Conservation (phyloP, 768 basidiomycete genomes). For the Lactarius psammicola region DNA sequence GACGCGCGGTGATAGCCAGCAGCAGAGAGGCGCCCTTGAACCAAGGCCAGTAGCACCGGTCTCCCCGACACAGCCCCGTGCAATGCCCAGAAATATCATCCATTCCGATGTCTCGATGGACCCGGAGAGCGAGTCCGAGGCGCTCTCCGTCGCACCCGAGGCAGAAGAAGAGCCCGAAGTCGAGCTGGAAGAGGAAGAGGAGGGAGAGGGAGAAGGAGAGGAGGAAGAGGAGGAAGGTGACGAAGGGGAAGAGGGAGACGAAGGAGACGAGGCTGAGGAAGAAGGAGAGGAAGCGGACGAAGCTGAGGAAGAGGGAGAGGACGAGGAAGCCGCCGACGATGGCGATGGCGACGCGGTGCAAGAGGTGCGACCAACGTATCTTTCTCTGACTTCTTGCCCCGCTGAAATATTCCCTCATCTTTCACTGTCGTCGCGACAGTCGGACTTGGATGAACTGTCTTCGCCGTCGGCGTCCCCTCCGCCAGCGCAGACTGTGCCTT, state of each 20-base stretch:
- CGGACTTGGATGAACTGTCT: constrained; percentile 27
- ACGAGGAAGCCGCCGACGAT: constrained; percentile 26
- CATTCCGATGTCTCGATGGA: constrained; percentile 26
- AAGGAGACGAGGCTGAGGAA: constrained; percentile 32
- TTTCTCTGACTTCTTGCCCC: background rate
- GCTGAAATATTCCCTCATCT: background rate
- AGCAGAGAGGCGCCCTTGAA: background rate
- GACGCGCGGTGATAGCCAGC: background rate
- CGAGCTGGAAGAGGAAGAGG: constrained; percentile 38
- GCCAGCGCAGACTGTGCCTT: constrained; percentile 28
- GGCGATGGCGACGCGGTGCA: constrained; percentile 31
- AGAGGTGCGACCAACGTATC: constrained; percentile 14
- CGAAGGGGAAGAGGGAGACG: constrained; percentile 44
- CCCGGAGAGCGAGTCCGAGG: constrained; percentile 27
- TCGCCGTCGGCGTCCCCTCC: constrained; percentile 29
- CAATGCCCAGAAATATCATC: constrained; percentile 28
- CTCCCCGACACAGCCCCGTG: background rate
- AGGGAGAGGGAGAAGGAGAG: constrained; percentile 11
- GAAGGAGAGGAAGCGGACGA: constrained; percentile 19
- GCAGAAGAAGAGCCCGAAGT: constrained; percentile 42
- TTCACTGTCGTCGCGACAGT: constrained; percentile 13
- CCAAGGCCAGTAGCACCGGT: background rate
- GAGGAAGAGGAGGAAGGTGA: constrained; percentile 32
- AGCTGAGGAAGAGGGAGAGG: constrained; percentile 26
- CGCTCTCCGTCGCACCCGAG: constrained; percentile 31